Conservation (phyloP, 2,329 filamentous ascomycete genomes). For the Falciphora oryzae region DNA sequence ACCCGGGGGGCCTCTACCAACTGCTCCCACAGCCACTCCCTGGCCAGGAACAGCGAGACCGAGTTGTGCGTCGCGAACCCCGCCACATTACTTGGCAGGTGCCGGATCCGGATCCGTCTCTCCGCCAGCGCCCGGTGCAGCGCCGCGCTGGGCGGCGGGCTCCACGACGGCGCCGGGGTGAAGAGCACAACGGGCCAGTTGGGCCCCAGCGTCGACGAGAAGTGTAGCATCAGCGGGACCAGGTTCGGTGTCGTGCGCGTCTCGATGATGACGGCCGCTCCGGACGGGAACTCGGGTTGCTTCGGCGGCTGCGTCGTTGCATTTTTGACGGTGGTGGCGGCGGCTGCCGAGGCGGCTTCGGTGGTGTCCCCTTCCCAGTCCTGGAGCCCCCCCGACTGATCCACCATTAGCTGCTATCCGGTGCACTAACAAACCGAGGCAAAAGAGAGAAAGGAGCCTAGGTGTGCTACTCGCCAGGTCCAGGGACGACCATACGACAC, state of each 20-base stretch:
- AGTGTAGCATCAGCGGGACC: slow-evolving; percentile 25
- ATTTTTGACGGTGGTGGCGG: neutral
- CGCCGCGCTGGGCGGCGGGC: slow-evolving; percentile 23
- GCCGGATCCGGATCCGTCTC: slow-evolving; percentile 30
- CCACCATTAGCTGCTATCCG: no score
- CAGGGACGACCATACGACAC: neutral
- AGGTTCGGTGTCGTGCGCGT: slow-evolving; percentile 40
- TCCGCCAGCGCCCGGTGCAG: slow-evolving; percentile 30
- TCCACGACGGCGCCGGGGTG: slow-evolving; percentile 27
- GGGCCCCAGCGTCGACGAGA: slow-evolving; percentile 31
- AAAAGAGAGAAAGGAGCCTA: no score
- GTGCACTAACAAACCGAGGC: no score
- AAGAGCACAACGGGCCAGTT: slow-evolving; percentile 39
- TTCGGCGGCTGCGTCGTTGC: neutral
- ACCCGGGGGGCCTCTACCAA: slow-evolving; percentile 27
- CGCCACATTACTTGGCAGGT: slow-evolving; percentile 27
- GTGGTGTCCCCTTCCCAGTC: neutral
- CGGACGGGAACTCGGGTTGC: neutral
- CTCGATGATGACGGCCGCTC: slow-evolving; percentile 22
- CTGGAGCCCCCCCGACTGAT: neutral
- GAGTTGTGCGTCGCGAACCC: slow-evolving; percentile 27
- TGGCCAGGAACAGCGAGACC: slow-evolving; percentile 31
- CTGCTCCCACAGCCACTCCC: slow-evolving; percentile 32
- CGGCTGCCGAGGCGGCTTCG: neutral
- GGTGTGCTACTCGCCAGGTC: neutral